Conservation (phyloP, 73 alveolate species). For the Blepharisma stoltei region DNA sequence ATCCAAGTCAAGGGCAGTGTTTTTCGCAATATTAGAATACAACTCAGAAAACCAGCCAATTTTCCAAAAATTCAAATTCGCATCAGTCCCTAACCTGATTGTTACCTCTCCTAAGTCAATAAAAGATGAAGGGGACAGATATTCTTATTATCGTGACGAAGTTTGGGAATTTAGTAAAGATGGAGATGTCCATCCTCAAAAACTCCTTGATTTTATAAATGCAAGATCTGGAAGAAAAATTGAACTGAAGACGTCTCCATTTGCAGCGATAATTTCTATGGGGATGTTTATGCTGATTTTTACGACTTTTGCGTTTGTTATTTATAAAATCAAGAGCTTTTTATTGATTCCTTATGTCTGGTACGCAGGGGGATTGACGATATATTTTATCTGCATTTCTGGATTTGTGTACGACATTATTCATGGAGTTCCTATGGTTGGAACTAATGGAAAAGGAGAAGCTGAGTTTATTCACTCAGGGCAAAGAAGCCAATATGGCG, state of each 20-base stretch:
- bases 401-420: constrained; percentile 73
- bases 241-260: constrained; percentile 31
- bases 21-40: constrained; percentile 66
- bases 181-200: constrained; percentile 37
- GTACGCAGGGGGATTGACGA: constrained; percentile 53
- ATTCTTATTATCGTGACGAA: constrained; percentile 39
- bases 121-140: constrained; percentile 36
- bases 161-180: constrained; percentile 33
- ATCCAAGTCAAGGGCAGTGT: constrained; percentile 47
- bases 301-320: constrained; percentile 12
- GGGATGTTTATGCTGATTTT: constrained; percentile 3
- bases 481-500: constrained; percentile 77
- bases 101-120: constrained; percentile 37
- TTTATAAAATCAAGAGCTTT: constrained; percentile 34
- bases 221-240: constrained; percentile 33
- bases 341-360: constrained; percentile 64
- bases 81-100: constrained; percentile 50
- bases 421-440: constrained; percentile 74
- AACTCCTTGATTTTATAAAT: constrained; percentile 51
- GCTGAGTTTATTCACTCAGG: constrained; percentile 73
- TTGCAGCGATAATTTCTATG: constrained; percentile 32
- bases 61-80: constrained; percentile 42
- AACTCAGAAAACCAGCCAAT: constrained; percentile 42
- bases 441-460: constrained; percentile 43
- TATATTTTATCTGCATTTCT: constrained; percentile 70